phyloP scores from a whole-genome alignment of 2,329 filamentous ascomycete species.

The Chaetomium olivaceum region DNA sequence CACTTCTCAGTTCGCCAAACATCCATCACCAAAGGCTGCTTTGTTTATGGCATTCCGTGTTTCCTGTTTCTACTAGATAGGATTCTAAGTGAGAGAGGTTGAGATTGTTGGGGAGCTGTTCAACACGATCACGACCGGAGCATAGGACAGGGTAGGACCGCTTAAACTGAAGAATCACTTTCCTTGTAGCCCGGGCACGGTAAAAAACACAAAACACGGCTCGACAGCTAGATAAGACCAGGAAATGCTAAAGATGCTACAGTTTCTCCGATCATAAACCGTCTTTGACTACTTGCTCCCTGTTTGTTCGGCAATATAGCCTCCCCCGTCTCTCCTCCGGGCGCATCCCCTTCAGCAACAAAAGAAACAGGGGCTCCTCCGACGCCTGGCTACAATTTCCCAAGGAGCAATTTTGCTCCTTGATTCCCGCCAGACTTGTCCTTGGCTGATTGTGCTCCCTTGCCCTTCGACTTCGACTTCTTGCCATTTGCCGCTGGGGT shows the following conservation, averaged over 20 bases:
- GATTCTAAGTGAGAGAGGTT: not conserved
- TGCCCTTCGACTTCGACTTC: slow-evolving; percentile 47
- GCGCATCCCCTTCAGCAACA: not conserved
- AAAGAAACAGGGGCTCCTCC: not conserved
- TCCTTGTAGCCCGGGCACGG: not conserved
- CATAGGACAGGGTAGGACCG: not conserved
- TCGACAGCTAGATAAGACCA: not conserved
- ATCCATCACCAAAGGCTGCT: not conserved
- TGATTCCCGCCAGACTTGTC: slow-evolving; percentile 56
- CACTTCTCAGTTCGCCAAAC: not conserved
- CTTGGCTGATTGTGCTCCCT: slow-evolving; percentile 49
- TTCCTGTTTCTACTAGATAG: not conserved
- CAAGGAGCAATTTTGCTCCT: slow-evolving; percentile 61
- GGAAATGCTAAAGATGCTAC: not conserved
- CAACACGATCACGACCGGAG: not conserved
- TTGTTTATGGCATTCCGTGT: not conserved
- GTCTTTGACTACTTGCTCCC: not conserved
- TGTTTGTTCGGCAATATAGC: not conserved
- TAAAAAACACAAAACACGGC: not conserved
- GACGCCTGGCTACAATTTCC: slow-evolving; percentile 48
- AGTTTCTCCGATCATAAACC: not conserved
- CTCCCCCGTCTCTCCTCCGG: not conserved
- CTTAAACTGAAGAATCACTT: not conserved
- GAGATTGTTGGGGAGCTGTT: not conserved
- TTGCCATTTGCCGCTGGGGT: slow-evolving; percentile 50